Evolutionary conservation across 164 flowering plant species (phyloP).

Genomic region (Liriodendron chinense): DNA sequence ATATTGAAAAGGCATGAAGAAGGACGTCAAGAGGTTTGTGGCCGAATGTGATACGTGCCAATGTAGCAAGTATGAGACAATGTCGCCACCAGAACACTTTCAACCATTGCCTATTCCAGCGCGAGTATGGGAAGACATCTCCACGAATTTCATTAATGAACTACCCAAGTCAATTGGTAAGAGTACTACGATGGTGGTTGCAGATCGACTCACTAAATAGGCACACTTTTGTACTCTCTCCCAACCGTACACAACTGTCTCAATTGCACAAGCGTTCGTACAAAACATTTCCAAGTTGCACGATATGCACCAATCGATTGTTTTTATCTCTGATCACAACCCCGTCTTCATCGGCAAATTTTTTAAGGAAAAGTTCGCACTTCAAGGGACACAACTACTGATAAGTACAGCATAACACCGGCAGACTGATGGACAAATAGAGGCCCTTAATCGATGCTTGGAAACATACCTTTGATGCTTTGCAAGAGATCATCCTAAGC

Average conservation of each 20-base stretch:
- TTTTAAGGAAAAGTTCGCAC: neutral
- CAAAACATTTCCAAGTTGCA: too few relatives aligned
- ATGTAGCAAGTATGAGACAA: neutral
- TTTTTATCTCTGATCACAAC: neutral
- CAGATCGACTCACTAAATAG: neutral
- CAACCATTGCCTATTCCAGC: conserved; percentile 9
- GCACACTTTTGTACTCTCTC: neutral
- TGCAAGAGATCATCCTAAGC: neutral
- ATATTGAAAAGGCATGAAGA: neutral
- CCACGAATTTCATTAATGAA: conserved; percentile 8
- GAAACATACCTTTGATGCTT: conserved; percentile 1
- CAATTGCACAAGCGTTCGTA: neutral
- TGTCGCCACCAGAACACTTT: neutral
- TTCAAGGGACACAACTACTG: neutral
- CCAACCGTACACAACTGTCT: neutral
- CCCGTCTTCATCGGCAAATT: too few relatives aligned
- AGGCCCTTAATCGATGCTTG: conserved; percentile 1
- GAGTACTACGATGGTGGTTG: neutral
- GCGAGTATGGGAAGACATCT: neutral
- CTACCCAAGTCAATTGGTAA: conserved; percentile 5
- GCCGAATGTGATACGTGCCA: conserved; percentile 7
- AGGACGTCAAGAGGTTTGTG: too few relatives aligned
- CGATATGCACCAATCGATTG: neutral
- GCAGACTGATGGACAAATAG: conserved; percentile 9
- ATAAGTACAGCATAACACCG: conserved; percentile 8